Evolutionary conservation across 2,329 filamentous ascomycete genomes (phyloP).

Genomic region (Ophiostoma perfectum): DNA sequence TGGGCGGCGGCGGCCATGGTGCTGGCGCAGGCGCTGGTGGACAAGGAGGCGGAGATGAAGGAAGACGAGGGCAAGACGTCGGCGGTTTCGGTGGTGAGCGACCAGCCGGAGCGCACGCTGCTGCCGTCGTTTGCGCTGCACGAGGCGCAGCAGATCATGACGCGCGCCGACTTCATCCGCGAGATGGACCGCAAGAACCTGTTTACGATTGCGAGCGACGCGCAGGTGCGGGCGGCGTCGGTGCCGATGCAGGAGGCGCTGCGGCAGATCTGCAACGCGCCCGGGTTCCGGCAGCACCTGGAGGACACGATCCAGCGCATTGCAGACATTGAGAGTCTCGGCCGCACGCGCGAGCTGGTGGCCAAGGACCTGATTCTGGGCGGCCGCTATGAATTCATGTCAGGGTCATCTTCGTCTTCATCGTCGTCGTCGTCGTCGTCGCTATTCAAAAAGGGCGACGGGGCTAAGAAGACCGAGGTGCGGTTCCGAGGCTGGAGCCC

Average conservation of each 20-base stretch:
- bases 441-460: constrained; percentile 6
- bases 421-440: not conserved
- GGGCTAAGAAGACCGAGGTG: constrained; percentile 18
- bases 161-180: constrained; percentile 88
- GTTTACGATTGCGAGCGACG: constrained; percentile 84
- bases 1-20: constrained; percentile 92
- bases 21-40: constrained; percentile 83
- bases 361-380: constrained; percentile 88
- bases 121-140: constrained; percentile 78
- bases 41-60: constrained; percentile 55
- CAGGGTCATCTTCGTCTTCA: not conserved
- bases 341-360: constrained; percentile 87
- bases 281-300: constrained; percentile 76
- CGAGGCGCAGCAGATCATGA: constrained; percentile 87
- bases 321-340: constrained; percentile 85
- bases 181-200: constrained; percentile 89
- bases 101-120: not conserved
- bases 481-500: constrained; percentile 27
- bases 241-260: constrained; percentile 97
- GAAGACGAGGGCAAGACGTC: not conserved
- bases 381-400: constrained; percentile 65
- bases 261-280: constrained; percentile 68
- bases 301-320: constrained; percentile 81
- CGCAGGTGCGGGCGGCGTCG: constrained; percentile 83
- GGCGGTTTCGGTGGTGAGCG: not conserved